Conservation (phyloP, 2,329 filamentous ascomycete genomes). For the Waltergamsia citrina region DNA sequence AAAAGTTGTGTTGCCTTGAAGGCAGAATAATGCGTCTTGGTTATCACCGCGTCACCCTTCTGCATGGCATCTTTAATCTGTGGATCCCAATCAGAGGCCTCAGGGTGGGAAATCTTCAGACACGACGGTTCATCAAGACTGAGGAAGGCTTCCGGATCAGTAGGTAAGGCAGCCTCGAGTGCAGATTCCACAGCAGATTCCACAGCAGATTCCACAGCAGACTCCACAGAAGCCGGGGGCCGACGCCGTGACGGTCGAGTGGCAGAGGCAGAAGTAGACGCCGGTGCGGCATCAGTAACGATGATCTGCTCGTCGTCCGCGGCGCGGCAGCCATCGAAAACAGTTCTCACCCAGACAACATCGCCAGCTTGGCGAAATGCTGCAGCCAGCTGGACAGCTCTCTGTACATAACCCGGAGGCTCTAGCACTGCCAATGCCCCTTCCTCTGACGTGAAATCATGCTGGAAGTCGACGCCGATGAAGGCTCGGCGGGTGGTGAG, state of each 20-base stretch:
- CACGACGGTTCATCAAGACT: slow-evolving; percentile 29
- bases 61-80: slow-evolving; percentile 31
- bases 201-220: neutral
- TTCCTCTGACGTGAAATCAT: slow-evolving; percentile 68
- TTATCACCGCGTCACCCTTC: slow-evolving; percentile 39
- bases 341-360: slow-evolving; percentile 78
- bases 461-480: slow-evolving; percentile 78
- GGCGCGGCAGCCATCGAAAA: slow-evolving; percentile 56
- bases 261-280: neutral
- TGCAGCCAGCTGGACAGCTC: slow-evolving; percentile 55
- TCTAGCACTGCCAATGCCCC: slow-evolving; percentile 59
- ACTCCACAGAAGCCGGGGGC: neutral
- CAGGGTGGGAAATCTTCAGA: slow-evolving; percentile 28
- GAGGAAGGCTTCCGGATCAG: slow-evolving; percentile 35
- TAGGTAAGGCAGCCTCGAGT: slow-evolving; percentile 3
- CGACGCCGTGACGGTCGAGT: neutral
- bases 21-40: slow-evolving; percentile 81
- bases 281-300: slow-evolving; percentile 22
- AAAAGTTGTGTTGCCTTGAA: slow-evolving; percentile 69
- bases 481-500: slow-evolving; percentile 59
- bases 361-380: slow-evolving; percentile 63
- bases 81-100: slow-evolving; percentile 34
- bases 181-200: neutral
- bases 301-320: slow-evolving; percentile 44
- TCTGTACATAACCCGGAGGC: slow-evolving; percentile 56